Evolutionary conservation across 192 early-diverging fungal species (phyloP).

Genomic region (Podila verticillata): DNA sequence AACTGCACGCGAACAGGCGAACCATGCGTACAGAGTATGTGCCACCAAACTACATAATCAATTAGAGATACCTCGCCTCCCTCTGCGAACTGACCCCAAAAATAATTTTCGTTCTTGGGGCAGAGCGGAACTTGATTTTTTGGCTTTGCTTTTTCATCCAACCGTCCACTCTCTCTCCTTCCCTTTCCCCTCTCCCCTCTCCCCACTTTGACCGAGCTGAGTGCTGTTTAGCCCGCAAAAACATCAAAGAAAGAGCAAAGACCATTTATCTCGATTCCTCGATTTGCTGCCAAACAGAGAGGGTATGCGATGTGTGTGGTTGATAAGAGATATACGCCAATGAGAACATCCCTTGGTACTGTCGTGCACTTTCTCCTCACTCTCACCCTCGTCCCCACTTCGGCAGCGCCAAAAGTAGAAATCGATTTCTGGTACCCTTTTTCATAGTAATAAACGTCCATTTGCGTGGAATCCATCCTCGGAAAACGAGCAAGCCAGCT

Average conservation of each 20-base stretch:
- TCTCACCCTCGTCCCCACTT: background rate
- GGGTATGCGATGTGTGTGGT: background rate
- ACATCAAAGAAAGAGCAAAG: too few relatives aligned
- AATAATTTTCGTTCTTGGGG: background rate
- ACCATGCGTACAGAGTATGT: background rate
- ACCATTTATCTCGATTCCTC: too few relatives aligned
- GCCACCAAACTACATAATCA: background rate
- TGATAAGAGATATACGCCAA: background rate
- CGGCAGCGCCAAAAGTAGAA: conserved; percentile 3
- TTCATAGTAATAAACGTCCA: too few relatives aligned
- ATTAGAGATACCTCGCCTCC: too few relatives aligned
- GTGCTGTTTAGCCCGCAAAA: too few relatives aligned
- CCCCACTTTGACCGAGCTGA: too few relatives aligned
- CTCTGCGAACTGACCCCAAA: conserved; percentile 1
- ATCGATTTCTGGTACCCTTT: background rate
- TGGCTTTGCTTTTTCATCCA: background rate
- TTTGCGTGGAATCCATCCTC: too few relatives aligned
- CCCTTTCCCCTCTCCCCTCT: too few relatives aligned
- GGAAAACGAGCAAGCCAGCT: too few relatives aligned
- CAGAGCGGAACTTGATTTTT: background rate
- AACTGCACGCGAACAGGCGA: background rate
- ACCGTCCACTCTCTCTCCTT: background rate
- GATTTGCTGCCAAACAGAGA: too few relatives aligned
- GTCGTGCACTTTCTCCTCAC: too few relatives aligned
- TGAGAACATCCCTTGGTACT: too few relatives aligned